Evolutionary conservation across 225 moss, liverwort and hornwort genomes (phyloP).

Genomic region (Physcomitrium patens): DNA sequence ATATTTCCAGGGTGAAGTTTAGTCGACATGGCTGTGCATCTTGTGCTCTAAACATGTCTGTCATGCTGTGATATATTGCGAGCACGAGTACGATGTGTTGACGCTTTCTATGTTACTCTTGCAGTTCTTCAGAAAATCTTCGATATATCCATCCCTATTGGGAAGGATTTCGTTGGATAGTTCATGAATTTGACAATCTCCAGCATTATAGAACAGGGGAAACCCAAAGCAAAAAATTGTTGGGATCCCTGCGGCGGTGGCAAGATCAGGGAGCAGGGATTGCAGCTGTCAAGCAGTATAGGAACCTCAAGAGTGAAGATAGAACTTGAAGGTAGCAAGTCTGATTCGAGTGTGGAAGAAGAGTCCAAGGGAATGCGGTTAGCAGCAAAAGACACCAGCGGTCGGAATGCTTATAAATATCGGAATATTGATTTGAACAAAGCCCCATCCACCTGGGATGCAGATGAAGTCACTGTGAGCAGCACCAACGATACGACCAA

Average conservation of each 20-base stretch:
- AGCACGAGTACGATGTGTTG: too few species aligned
- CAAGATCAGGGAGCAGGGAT: conserved; percentile 47
- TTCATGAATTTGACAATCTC: conserved; percentile 64
- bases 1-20: too few species aligned
- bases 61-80: too few species aligned
- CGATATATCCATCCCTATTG: conserved; percentile 18
- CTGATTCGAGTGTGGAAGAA: conserved; percentile 47
- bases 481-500: conserved; percentile 37
- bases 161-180: conserved; percentile 37
- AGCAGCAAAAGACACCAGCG: conserved; percentile 44
- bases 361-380: conserved; percentile 53
- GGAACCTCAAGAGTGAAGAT: conserved; percentile 45
- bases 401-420: conserved; percentile 48
- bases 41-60: too few species aligned
- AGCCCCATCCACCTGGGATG: conserved; percentile 50
- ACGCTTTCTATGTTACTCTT: not conserved
- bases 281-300: conserved; percentile 47
- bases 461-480: conserved; percentile 47
- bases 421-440: conserved; percentile 63
- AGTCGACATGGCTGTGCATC: too few species aligned
- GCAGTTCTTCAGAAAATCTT: conserved; percentile 2
- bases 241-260: conserved; percentile 46
- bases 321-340: conserved; percentile 43
- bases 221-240: conserved; percentile 42
- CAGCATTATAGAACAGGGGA: conserved; percentile 57